Conservation (phyloP, 345 rosid species). For the Melastoma malabathricum region DNA sequence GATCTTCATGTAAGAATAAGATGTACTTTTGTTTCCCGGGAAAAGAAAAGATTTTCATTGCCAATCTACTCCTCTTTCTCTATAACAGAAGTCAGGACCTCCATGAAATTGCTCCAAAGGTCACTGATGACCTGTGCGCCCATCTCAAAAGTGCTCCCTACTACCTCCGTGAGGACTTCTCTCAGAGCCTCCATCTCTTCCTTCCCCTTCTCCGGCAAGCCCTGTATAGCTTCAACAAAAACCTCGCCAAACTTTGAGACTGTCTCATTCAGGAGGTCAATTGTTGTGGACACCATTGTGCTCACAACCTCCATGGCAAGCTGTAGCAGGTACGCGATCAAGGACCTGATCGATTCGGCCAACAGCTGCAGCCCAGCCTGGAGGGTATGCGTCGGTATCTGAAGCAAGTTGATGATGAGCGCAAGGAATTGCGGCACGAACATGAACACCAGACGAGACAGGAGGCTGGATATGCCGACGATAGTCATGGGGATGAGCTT, state of each 20-base stretch:
- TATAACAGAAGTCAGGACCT: conserved; percentile 17
- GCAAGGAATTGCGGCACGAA: conserved; percentile 12
- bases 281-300: conserved; percentile 11
- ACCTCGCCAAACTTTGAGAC: conserved; percentile 9
- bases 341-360: conserved; percentile 15
- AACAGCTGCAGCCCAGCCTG: conserved; percentile 17
- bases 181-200: conserved; percentile 19
- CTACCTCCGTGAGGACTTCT: conserved; percentile 19
- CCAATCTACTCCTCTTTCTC: conserved; percentile 10
- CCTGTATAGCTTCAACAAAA: conserved; percentile 12
- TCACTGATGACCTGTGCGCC: conserved; percentile 11
- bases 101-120: conserved; percentile 21
- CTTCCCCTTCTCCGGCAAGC: conserved; percentile 15
- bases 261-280: conserved; percentile 16
- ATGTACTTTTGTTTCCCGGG: background rate
- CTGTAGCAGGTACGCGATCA: conserved; percentile 12
- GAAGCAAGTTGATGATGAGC: conserved; percentile 20
- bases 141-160: conserved; percentile 19
- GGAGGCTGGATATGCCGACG: background rate
- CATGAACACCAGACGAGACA: background rate
- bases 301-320: conserved; percentile 10
- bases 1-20: too few relatives aligned
- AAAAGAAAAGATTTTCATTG: background rate
- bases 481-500: background rate
- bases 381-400: conserved; percentile 17